A percentile compares a stretch with the other conserved stretches of the same genome.
phyloP scores from a whole-genome alignment of 176 grass and related monocot genomes.

The Eremochloa ophiuroides region DNA sequence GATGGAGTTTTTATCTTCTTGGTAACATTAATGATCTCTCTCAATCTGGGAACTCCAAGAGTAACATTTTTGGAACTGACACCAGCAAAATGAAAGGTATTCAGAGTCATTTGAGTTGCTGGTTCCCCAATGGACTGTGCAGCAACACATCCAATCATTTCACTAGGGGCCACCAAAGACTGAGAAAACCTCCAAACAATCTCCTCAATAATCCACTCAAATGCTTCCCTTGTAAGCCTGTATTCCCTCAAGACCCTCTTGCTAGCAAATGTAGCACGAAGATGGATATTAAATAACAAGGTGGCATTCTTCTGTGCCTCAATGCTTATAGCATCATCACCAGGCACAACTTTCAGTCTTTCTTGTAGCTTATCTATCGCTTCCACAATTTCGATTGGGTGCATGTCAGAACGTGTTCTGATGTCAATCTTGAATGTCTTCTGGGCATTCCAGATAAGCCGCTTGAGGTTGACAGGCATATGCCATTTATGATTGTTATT shows the following conservation, averaged over 20 bases:
- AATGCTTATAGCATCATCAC: slow-evolving; percentile 87
- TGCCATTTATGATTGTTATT: slow-evolving; percentile 69
- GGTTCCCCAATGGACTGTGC: slow-evolving; percentile 96
- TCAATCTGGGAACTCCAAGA: slow-evolving; percentile 87
- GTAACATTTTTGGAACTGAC: slow-evolving; percentile 96
- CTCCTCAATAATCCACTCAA: slow-evolving; percentile 97
- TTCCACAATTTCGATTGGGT: slow-evolving; percentile 98
- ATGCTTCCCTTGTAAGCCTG: slow-evolving; percentile 81
- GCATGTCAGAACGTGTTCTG: slow-evolving; percentile 87
- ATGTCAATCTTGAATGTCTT: slow-evolving; percentile 97
- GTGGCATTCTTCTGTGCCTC: slow-evolving; percentile 99
- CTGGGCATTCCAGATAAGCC: slow-evolving; percentile 96
- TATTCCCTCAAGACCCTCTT: slow-evolving; percentile 92
- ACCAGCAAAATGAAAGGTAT: slow-evolving; percentile 98
- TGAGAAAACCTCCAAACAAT: slow-evolving; percentile 85
- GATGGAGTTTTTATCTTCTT: slow-evolving; percentile 93
- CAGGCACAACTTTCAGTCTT: slow-evolving; percentile 87
- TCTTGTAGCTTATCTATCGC: slow-evolving; percentile 94
- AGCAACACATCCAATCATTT: slow-evolving; percentile 98
- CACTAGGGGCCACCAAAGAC: slow-evolving; percentile 83
- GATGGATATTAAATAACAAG: slow-evolving; percentile 89
- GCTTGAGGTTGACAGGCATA: slow-evolving; percentile 93
- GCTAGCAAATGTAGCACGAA: slow-evolving; percentile 90
- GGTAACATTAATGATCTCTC: slow-evolving; percentile 89
- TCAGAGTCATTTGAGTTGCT: slow-evolving; percentile 90